phyloP scores from a whole-genome alignment of 2,329 filamentous ascomycete species.

The Pyrenophora teres region DNA sequence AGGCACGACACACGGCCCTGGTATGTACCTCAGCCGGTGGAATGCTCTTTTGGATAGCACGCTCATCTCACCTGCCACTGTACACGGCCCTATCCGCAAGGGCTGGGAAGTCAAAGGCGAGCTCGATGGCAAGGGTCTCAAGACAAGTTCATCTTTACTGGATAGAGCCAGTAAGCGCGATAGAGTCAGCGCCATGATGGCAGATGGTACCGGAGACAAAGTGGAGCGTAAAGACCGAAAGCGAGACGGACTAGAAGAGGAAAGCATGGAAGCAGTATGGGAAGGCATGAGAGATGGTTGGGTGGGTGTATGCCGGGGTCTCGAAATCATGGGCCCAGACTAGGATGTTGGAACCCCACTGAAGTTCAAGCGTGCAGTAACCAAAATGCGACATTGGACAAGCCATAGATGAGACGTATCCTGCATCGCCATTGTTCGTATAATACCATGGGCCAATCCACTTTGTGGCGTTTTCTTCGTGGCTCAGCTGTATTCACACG shows the following conservation, averaged over 20 bases:
- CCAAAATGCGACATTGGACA: too few relatives aligned
- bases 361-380: too few relatives aligned
- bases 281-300: constrained; percentile 38
- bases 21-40: constrained; percentile 74
- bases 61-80: constrained; percentile 64
- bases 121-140: constrained; percentile 41
- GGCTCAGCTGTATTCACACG: too few relatives aligned
- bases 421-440: too few relatives aligned
- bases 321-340: constrained; percentile 44
- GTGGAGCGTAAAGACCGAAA: constrained; percentile 37
- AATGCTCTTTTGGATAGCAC: constrained; percentile 73
- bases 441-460: too few relatives aligned
- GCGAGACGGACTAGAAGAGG: constrained; percentile 39
- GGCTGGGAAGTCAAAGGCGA: constrained; percentile 48
- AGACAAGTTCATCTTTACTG: constrained; percentile 25
- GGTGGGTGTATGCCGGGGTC: constrained; percentile 39
- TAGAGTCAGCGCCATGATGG: constrained; percentile 20
- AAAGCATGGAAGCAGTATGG: constrained; percentile 37
- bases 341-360: neutral
- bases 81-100: constrained; percentile 58
- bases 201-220: constrained; percentile 34
- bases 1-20: constrained; percentile 64
- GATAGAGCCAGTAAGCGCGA: constrained; percentile 18
- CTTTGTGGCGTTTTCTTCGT: too few relatives aligned
- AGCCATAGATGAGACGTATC: neutral